Evolutionary conservation across 208 protist species (phyloP).

Genomic region (Leishmania lainsoni): DNA sequence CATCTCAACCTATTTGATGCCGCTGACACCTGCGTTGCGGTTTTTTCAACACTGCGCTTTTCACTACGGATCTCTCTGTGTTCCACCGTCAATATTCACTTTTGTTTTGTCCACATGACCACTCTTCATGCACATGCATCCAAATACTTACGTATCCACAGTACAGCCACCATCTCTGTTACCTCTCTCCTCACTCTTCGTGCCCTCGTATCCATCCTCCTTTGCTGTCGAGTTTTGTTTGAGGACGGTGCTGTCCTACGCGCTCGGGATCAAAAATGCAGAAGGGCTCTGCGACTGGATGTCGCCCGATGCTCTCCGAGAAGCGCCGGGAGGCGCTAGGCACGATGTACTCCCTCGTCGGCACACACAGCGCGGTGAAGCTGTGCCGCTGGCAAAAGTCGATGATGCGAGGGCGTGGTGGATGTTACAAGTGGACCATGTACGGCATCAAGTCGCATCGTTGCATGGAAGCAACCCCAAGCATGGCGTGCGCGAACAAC

Average conservation of each 20-base stretch:
- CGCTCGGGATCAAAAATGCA: conserved; percentile 17
- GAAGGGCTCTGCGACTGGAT: conserved; percentile 14
- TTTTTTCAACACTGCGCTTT: not conserved
- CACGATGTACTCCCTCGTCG: conserved; percentile 92
- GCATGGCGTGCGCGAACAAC: conserved; percentile 96
- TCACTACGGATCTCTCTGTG: not conserved
- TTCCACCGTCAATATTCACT: not conserved
- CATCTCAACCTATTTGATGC: not conserved
- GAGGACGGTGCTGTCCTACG: not conserved
- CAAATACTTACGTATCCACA: not conserved
- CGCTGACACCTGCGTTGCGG: not conserved
- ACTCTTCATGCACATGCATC: not conserved
- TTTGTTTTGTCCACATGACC: not conserved
- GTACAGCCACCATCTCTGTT: not conserved
- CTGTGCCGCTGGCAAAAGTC: conserved; percentile 98
- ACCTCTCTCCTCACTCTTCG: not conserved
- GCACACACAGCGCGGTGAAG: conserved; percentile 96
- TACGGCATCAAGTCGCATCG: conserved; percentile 96
- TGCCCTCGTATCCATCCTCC: not conserved
- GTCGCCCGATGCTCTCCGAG: conserved; percentile 81
- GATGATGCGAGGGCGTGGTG: conserved; percentile 95
- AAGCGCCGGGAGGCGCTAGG: conserved; percentile 62
- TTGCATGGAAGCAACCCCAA: conserved; percentile 97
- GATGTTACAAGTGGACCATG: conserved; percentile 98
- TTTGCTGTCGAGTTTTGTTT: not conserved